Conservation (phyloP, 306 rosid genomes). For the Canavalia gladiata region DNA sequence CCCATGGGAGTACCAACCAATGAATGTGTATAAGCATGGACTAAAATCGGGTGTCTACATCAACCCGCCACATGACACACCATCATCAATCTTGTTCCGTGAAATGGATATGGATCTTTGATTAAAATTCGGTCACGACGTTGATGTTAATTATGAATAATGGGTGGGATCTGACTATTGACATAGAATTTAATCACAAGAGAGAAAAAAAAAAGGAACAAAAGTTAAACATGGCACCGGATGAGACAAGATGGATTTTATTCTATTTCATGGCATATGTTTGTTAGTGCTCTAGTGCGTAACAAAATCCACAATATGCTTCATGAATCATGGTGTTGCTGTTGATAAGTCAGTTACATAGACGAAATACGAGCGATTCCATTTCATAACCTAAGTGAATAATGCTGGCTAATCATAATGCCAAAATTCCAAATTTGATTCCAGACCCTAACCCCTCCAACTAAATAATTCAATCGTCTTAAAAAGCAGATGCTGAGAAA, state of each 20-base stretch:
- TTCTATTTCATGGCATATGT: constrained; percentile 35
- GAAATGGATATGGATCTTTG: constrained; percentile 36
- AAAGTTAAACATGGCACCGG: constrained; percentile 46
- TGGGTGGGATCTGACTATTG: constrained; percentile 76
- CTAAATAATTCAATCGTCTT: background rate
- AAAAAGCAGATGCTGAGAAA: background rate
- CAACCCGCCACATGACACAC: constrained; percentile 26
- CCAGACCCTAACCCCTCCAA: background rate
- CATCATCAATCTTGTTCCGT: constrained; percentile 33
- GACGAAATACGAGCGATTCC: constrained; percentile 76
- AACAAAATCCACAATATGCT: constrained; percentile 53
- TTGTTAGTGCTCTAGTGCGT: constrained; percentile 57
- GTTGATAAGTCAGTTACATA: constrained; percentile 74
- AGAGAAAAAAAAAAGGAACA: constrained; percentile 34
- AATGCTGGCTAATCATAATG: constrained; percentile 13
- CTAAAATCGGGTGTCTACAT: constrained; percentile 44
- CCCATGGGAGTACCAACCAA: constrained; percentile 39
- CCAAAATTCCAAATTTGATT: background rate
- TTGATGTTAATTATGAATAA: constrained; percentile 46
- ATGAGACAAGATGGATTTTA: constrained; percentile 41
- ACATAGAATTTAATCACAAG: constrained; percentile 40
- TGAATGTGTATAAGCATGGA: constrained; percentile 39
- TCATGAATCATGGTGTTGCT: constrained; percentile 46
- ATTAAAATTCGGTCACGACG: constrained; percentile 52
- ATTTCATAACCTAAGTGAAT: constrained; percentile 61